A percentile compares a stretch with the other conserved stretches of the same genome.
Evolutionary conservation across 768 basidiomycete species (phyloP).

Genomic region (Naematelia aurantialba): DNA sequence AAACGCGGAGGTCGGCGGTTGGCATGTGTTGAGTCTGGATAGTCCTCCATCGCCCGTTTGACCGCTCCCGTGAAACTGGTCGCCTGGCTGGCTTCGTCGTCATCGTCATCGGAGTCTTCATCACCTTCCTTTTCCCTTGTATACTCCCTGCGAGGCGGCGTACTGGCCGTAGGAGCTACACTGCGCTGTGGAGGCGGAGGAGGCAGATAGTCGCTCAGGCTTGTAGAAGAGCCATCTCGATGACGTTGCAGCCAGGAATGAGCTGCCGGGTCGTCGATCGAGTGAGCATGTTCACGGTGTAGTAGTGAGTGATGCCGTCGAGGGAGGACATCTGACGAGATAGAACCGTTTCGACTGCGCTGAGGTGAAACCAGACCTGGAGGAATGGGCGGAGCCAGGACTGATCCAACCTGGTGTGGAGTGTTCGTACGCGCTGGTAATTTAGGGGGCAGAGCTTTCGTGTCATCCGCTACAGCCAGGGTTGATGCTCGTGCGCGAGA

Average conservation of each 20-base stretch:
- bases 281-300: background rate
- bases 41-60: constrained; percentile 48
- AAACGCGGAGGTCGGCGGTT: constrained; percentile 52
- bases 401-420: background rate
- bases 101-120: constrained; percentile 41
- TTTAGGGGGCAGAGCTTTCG: constrained; percentile 5
- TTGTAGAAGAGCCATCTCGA: background rate
- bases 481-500: background rate
- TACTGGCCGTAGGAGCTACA: constrained; percentile 8
- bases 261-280: background rate
- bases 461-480: background rate
- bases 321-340: background rate
- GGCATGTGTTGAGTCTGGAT: constrained; percentile 53
- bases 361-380: background rate
- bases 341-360: background rate
- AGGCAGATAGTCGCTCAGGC: constrained; percentile 11
- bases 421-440: constrained; percentile 1
- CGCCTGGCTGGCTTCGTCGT: constrained; percentile 24
- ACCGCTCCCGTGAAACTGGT: constrained; percentile 23
- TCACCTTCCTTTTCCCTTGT: constrained; percentile 13
- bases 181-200: constrained; percentile 40
- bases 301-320: background rate
- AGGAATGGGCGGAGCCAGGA: background rate
- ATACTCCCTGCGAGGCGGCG: constrained; percentile 21
- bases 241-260: background rate